phyloP scores from a whole-genome alignment of 345 rosid genomes.

The Hypericum androsaemum region DNA sequence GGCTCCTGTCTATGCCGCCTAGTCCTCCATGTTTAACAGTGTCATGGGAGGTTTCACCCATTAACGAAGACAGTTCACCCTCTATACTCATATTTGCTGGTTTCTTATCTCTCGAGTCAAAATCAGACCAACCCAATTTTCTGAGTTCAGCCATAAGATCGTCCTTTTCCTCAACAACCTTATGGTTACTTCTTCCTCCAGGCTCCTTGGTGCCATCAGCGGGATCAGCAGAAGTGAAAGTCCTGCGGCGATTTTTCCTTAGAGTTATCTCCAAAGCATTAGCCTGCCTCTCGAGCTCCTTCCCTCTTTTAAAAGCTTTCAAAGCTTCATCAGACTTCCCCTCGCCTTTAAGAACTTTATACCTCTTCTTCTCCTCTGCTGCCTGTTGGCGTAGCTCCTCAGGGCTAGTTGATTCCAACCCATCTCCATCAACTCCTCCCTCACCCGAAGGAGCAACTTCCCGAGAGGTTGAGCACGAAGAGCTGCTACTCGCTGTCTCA shows the following conservation, averaged over 20 bases:
- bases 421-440: slow-evolving; percentile 20
- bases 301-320: slow-evolving; percentile 82
- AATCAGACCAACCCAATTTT: slow-evolving; percentile 80
- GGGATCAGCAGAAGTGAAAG: slow-evolving; percentile 22
- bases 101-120: slow-evolving; percentile 44
- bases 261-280: slow-evolving; percentile 53
- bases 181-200: slow-evolving; percentile 31
- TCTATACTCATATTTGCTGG: slow-evolving; percentile 50
- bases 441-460: slow-evolving; percentile 22
- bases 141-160: slow-evolving; percentile 61
- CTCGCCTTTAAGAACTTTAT: slow-evolving; percentile 60
- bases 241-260: slow-evolving; percentile 49
- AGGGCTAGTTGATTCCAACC: slow-evolving; percentile 33
- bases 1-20: slow-evolving; percentile 40
- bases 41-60: slow-evolving; percentile 42
- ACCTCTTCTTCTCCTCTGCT: slow-evolving; percentile 57
- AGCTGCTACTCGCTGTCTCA: slow-evolving; percentile 34
- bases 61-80: slow-evolving; percentile 74
- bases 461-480: slow-evolving; percentile 25
- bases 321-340: slow-evolving; percentile 84
- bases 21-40: slow-evolving; percentile 20
- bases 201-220: slow-evolving; percentile 31
- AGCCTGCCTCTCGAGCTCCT: slow-evolving; percentile 89
- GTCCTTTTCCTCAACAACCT: slow-evolving; percentile 38
- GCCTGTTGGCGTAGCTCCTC: slow-evolving; percentile 70